Conservation (phyloP, 495 filamentous ascomycete species). For the Xylaria cubensis region DNA sequence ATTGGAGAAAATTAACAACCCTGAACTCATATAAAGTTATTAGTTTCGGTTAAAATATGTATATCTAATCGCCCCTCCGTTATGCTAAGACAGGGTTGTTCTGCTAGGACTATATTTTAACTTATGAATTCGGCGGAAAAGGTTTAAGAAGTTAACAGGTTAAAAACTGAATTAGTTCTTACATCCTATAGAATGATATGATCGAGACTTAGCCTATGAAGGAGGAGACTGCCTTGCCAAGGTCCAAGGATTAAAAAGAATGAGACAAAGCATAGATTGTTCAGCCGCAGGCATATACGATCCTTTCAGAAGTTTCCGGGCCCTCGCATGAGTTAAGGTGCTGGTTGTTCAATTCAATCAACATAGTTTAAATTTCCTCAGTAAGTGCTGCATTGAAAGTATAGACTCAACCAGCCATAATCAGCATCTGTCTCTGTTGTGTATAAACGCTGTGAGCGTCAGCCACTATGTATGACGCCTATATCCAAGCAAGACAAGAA, state of each 20-base stretch:
- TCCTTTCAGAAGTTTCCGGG: no score
- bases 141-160: neutral
- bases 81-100: neutral
- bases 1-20: neutral
- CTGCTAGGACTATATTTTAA: neutral
- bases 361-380: no score
- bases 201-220: neutral
- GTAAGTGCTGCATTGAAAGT: no score
- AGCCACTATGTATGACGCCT: no score
- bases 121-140: no score
- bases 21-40: neutral
- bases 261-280: neutral
- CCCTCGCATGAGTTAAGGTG: no score
- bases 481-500: no score
- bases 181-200: neutral
- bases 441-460: no score
- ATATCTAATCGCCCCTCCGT: neutral
- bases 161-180: neutral
- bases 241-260: neutral
- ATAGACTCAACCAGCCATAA: no score
- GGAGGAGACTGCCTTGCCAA: neutral
- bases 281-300: neutral
- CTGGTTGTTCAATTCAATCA: no score
- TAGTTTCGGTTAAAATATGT: neutral
- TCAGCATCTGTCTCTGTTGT: no score